phyloP scores from a whole-genome alignment of 1,139 yeast genomes.

The Debaryomyces sp. region DNA sequence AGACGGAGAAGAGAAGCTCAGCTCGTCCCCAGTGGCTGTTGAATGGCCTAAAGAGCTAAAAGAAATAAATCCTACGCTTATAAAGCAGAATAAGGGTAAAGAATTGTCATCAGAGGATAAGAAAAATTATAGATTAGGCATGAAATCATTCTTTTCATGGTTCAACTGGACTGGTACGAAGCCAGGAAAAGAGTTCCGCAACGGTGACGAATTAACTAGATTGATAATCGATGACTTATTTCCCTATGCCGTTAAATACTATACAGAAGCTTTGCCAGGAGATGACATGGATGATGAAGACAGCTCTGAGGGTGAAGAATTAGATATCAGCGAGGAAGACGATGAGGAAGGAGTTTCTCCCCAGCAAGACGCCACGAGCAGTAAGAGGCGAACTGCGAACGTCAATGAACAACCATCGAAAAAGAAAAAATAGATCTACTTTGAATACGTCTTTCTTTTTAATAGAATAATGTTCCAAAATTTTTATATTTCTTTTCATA shows the following conservation, averaged over 20 bases:
- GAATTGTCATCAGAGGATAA: constrained; percentile 54
- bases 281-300: constrained; percentile 59
- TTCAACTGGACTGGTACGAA: constrained; percentile 74
- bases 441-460: neutral
- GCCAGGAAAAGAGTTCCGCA: constrained; percentile 72
- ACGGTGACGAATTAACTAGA: constrained; percentile 70
- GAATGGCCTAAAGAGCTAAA: constrained; percentile 63
- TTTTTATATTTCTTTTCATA: neutral
- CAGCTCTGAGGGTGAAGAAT: constrained; percentile 56
- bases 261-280: constrained; percentile 65
- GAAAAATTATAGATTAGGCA: constrained; percentile 63
- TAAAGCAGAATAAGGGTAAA: constrained; percentile 35
- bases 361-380: neutral
- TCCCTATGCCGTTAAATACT: constrained; percentile 73
- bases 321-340: constrained; percentile 43
- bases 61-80: constrained; percentile 52
- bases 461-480: neutral
- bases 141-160: constrained; percentile 77
- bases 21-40: constrained; percentile 52
- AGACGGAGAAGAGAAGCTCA: constrained; percentile 55
- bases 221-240: constrained; percentile 66
- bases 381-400: neutral
- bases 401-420: neutral
- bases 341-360: neutral
- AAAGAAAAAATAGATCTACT: constrained; percentile 2